Base-by-base conservation (phyloP, 495 filamentous ascomycete species). In the Parathielavia appendiculata region DNA sequence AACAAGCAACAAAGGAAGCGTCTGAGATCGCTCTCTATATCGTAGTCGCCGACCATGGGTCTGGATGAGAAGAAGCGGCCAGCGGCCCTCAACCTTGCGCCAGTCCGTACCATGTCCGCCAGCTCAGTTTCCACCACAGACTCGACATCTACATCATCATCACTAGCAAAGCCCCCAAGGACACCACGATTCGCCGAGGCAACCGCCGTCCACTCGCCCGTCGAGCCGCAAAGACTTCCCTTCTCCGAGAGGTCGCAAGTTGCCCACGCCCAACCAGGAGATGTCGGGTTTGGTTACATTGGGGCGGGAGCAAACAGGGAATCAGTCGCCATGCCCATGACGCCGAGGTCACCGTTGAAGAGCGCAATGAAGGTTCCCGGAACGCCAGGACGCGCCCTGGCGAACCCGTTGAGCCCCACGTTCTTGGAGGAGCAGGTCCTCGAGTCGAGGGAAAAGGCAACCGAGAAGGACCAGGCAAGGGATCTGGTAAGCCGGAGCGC, bases 241-340 rank as follows among this genome's bases (percentile, higher is more conserved):
- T 93, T 95, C 67, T 82, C 82, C 45, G 81, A 83, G 32, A 77
- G 79, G 47, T 76, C 79, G 49, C 74, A 79, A 52, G 77, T 84
- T 64, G 78, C 80, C 56, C 79, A 86, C 62, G 73, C 85, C 44
- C 85, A 88, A 61, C 86, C 86, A 19, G 89, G 85, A 44, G 91
- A 96, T 75, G 83, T 95, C 54, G 91, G 91, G 56, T 96, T 96
- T 72, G 91, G 91, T 72, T 96, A 96, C 73, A 85, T 96, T 60
- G 74, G 82, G 54, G 76, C 82, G 32, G 80, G 78, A 51, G 26
- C 26, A 6, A 80, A 50, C 71, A 74, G 54, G 70, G 80, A 72
- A 58, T 71, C 75, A 20, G 70, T 76, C 23, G 70, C 77, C 56
- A 63, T 78, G 70, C 83, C 74, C 20, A 77, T 75, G 72, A 87